Evolutionary conservation across 805 yeast species (phyloP).

Genomic region (Candida sanyiensis): DNA sequence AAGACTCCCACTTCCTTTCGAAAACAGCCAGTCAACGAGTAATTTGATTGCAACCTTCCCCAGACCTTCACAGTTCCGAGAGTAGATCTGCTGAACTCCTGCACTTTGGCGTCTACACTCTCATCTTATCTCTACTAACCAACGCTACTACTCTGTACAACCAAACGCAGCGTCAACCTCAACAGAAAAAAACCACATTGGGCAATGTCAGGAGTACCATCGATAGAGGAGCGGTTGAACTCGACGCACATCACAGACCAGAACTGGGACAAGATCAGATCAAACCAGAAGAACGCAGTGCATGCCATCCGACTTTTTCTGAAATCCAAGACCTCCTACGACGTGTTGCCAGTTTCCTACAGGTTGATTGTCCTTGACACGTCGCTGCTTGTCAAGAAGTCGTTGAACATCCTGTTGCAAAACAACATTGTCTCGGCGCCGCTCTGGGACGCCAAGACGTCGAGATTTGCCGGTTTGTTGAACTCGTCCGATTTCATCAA

Average conservation of each 20-base stretch:
- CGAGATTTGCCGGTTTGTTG: constrained; percentile 88
- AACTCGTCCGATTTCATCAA: constrained; percentile 92
- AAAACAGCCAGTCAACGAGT: no score
- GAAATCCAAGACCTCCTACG: constrained; percentile 89
- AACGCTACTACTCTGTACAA: background rate
- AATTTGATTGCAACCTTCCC: no score
- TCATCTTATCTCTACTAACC: no score
- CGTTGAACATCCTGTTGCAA: constrained; percentile 82
- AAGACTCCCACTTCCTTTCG: no score
- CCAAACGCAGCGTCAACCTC: background rate
- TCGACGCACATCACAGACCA: constrained; percentile 19
- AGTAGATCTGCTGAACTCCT: no score
- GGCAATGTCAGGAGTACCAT: constrained; percentile 16
- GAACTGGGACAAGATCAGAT: constrained; percentile 10
- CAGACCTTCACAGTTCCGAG: no score
- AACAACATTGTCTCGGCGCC: constrained; percentile 96
- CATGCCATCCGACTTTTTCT: constrained; percentile 79
- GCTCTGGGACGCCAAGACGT: constrained; percentile 85
- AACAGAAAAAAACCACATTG: background rate
- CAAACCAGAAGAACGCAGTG: constrained; percentile 59
- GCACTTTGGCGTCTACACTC: no score
- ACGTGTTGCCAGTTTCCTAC: constrained; percentile 92
- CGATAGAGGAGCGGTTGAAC: constrained; percentile 23
- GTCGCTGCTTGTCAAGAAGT: constrained; percentile 80
- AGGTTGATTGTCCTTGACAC: constrained; percentile 91